phyloP scores from a whole-genome alignment of 352 stramenopile genomes.

The Globisporangium recalcitrans region DNA sequence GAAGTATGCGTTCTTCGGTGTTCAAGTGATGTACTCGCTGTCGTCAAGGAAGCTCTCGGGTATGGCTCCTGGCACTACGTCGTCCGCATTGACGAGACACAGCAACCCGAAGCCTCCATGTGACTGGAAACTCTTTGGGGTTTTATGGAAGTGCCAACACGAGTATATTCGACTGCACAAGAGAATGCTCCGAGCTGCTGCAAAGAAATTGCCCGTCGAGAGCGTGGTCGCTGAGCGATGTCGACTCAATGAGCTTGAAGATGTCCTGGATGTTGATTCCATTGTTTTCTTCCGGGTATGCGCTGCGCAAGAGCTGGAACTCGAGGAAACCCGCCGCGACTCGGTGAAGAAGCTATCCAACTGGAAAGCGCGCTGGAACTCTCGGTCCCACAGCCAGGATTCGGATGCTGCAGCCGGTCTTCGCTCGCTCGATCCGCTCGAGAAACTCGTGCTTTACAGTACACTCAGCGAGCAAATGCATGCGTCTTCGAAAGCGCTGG shows the following conservation, averaged over 20 bases:
- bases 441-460: slow-evolving; percentile 54
- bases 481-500: slow-evolving; percentile 38
- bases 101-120: slow-evolving; percentile 18
- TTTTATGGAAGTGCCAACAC: slow-evolving; percentile 52
- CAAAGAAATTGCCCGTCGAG: slow-evolving; percentile 51
- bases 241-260: slow-evolving; percentile 58
- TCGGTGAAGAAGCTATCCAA: slow-evolving; percentile 60
- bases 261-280: slow-evolving; percentile 63
- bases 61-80: not conserved
- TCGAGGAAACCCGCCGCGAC: slow-evolving; percentile 60
- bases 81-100: slow-evolving; percentile 12
- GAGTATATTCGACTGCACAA: slow-evolving; percentile 79
- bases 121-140: slow-evolving; percentile 61
- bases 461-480: slow-evolving; percentile 59
- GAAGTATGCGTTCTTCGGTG: slow-evolving; percentile 69
- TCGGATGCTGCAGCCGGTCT: slow-evolving; percentile 13
- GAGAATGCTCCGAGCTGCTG: slow-evolving; percentile 49
- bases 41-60: slow-evolving; percentile 14
- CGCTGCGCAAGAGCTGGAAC: slow-evolving; percentile 51
- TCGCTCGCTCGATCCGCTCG: slow-evolving; percentile 27
- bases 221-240: slow-evolving; percentile 38
- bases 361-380: slow-evolving; percentile 67
- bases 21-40: slow-evolving; percentile 53
- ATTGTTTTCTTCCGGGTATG: slow-evolving; percentile 83
- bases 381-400: slow-evolving; percentile 19